Base-by-base conservation (phyloP, 83 land plant species). In the Isoetes engelmannii region DNA sequence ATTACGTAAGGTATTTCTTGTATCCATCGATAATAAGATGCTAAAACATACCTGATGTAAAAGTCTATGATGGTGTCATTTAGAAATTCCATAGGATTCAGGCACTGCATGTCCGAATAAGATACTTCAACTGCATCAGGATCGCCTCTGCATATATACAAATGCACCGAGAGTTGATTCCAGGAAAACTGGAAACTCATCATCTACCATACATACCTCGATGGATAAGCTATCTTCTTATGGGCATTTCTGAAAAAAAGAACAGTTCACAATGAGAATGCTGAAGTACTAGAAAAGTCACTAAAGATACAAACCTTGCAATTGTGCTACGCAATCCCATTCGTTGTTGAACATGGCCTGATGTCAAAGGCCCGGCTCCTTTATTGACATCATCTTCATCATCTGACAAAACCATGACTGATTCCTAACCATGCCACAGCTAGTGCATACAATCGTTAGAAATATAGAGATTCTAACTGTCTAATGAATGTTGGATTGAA, bases 1-100 rank as follows among this genome's bases (percentile, higher is more conserved):
- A 28, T 51, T 51, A 17, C 3, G 3, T 15, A 17, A 3, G 55
- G 13, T 15, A 3, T 12, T n/a, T 12, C 17, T 12, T 12, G 55
- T 51, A 17, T 20, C 62, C 18, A 59, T 12, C 12, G 28, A 59
- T 3, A 28, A 59, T 59, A 18, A 59, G 62, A 59, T 12, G 20
- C 18, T 28, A 59, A 42, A 59, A 41, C 67, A 7, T 41, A 64
- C 67, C 45, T 64, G 47, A 64, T 64, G 47, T 64, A 64, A 47
- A 64, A 64, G 67, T 64, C 67, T 7, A 64, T 64, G n/a, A 64
- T 41, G 10, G 47, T 44, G 47, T 64, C 67, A 44, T 64, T 64
- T 47, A 64, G 47, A 17, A 64, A 64, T 13, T 64, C 67, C 67
- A 44, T 44, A 7, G 67, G 47, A 9, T 44, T 21, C 41, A 64